phyloP scores from a whole-genome alignment of 495 filamentous ascomycete genomes.

The Sphaerosporella brunnea region DNA sequence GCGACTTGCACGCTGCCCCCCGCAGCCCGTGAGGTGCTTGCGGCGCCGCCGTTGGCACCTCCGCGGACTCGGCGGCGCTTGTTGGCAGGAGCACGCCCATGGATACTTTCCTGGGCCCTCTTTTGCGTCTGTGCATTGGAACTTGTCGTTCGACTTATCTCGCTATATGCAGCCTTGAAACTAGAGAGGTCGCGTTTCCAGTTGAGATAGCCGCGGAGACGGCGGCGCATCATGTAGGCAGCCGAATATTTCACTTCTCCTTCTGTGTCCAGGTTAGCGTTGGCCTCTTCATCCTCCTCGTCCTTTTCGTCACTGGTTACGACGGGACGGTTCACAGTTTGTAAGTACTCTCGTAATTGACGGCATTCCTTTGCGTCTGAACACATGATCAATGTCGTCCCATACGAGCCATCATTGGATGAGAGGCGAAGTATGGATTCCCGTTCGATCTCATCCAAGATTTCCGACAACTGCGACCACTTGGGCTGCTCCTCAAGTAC shows the following conservation, averaged over 20 bases:
- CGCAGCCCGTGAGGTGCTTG: constrained; percentile 38
- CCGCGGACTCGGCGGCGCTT: constrained; percentile 84
- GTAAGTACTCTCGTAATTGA: constrained; percentile 78
- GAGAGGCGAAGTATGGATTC: constrained; percentile 72
- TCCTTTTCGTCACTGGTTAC: too few species aligned
- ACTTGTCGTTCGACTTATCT: background rate
- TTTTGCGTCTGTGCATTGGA: background rate
- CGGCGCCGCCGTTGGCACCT: constrained; percentile 40
- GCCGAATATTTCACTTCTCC: constrained; percentile 40
- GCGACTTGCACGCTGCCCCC: constrained; percentile 54
- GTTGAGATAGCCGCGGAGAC: constrained; percentile 68
- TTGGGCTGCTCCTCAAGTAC: constrained; percentile 89
- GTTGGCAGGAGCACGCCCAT: constrained; percentile 56
- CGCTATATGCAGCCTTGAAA: constrained; percentile 47
- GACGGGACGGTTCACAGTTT: constrained; percentile 41
- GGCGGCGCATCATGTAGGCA: constrained; percentile 72
- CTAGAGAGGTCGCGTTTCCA: constrained; percentile 86
- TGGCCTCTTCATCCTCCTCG: constrained; percentile 15
- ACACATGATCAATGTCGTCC: constrained; percentile 88
- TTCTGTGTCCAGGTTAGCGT: constrained; percentile 25
- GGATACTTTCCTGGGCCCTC: constrained; percentile 25
- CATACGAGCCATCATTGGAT: constrained; percentile 65
- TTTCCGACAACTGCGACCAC: constrained; percentile 70
- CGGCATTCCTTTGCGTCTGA: constrained; percentile 71
- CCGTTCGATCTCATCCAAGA: constrained; percentile 82